These are phyloP conservation scores for Yarrowia sp. DNA, from an alignment of 805 yeast species.

Conservation along the genomic window DNA sequence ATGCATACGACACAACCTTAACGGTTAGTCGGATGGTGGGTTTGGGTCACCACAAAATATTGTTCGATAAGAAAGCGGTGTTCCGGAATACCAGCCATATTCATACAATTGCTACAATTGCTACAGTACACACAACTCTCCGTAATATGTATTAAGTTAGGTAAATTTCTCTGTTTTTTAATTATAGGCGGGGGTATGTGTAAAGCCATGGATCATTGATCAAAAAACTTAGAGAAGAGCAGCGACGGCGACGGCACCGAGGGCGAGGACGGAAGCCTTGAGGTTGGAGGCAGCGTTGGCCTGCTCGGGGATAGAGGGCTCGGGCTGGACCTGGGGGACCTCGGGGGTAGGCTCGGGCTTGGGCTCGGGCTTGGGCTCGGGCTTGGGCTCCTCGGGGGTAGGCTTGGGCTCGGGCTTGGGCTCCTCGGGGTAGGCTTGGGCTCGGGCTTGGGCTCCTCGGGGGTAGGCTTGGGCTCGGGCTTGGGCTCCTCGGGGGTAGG, in stretches of 20 bases:
- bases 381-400: background rate
- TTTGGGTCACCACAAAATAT: background rate
- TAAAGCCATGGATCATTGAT: background rate
- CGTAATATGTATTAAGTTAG: constrained; percentile 18
- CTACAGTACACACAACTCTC: background rate
- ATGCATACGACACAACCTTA: background rate
- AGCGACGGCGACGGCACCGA: constrained; percentile 25
- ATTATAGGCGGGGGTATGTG: constrained; percentile 18
- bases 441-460: background rate
- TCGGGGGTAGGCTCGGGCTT: constrained; percentile 9
- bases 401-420: constrained; percentile 6
- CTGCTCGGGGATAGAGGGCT: constrained; percentile 20
- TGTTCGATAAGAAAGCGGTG: too few relatives aligned
- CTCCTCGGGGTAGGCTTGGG: background rate
- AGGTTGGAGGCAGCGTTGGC: constrained; percentile 22
- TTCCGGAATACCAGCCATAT: too few relatives aligned
- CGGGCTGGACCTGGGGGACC: constrained; percentile 19
- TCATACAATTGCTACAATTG: too few relatives aligned
- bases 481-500: background rate
- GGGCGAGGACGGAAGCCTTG: constrained; percentile 24
- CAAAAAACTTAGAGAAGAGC: constrained; percentile 26
- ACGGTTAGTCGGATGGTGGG: too few relatives aligned
- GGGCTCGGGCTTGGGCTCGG: constrained; percentile 2
- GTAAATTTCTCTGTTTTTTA: constrained; percentile 3
- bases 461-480: background rate